A percentile compares a stretch with the other conserved stretches of the same genome.
Conservation (phyloP, 2,329 filamentous ascomycete genomes). For the Chrysoporthe austroafricana region DNA sequence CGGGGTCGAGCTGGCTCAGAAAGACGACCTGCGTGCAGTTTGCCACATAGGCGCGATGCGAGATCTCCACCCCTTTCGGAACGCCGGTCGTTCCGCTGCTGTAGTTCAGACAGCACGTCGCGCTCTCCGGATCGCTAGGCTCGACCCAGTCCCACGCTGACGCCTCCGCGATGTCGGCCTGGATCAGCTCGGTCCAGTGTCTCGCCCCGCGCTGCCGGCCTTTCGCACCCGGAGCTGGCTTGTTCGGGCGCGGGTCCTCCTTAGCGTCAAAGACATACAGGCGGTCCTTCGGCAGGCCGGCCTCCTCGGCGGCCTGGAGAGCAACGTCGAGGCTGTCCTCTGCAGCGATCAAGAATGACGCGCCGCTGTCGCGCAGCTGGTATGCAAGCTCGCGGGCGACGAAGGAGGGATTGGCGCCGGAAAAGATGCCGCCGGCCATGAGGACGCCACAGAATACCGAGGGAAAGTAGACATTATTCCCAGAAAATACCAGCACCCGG, state of each 20-base stretch:
- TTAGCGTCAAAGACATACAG: constrained; percentile 70
- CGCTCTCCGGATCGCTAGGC: constrained; percentile 51
- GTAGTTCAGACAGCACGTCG: constrained; percentile 76
- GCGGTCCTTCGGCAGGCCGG: constrained; percentile 55
- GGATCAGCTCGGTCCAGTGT: constrained; percentile 69
- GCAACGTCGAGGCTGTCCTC: constrained; percentile 64
- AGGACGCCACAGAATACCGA: constrained; percentile 71
- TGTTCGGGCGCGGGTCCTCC: constrained; percentile 40
- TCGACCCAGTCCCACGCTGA: constrained; percentile 66
- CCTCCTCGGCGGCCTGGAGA: constrained; percentile 65
- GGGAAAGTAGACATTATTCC: constrained; percentile 75
- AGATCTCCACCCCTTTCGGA: constrained; percentile 82
- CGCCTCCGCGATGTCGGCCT: constrained; percentile 51
- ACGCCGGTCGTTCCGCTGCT: constrained; percentile 79
- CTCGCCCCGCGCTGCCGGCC: constrained; percentile 45
- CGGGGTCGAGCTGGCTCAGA: constrained; percentile 49
- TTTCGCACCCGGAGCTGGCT: constrained; percentile 32
- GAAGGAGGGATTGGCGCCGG: constrained; percentile 55
- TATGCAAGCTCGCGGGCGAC: constrained; percentile 73
- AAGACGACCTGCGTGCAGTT: constrained; percentile 67
- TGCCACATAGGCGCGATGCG: constrained; percentile 76
- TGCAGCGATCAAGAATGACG: constrained; percentile 68
- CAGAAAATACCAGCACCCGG: constrained; percentile 72
- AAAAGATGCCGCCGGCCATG: constrained; percentile 80
- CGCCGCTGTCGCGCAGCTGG: constrained; percentile 73